These are phyloP conservation scores for Dactylonectria macrodidyma DNA, from an alignment of 2,329 filamentous ascomycete species.

Conservation along the genomic window DNA sequence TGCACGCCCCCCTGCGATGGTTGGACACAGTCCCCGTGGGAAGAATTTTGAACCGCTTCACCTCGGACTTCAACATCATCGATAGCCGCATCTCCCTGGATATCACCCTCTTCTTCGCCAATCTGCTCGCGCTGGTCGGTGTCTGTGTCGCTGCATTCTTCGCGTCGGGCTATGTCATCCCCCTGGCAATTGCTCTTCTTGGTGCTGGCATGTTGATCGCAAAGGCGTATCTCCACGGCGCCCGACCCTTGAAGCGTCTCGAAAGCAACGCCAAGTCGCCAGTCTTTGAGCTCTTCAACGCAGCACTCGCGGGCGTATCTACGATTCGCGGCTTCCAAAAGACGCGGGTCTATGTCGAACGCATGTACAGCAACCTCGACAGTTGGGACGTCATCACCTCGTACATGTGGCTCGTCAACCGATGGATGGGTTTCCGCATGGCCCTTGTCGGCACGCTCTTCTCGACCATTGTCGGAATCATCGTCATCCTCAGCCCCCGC, in stretches of 20 bases:
- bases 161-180: slow-evolving; percentile 77
- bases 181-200: slow-evolving; percentile 73
- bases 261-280: slow-evolving; percentile 85
- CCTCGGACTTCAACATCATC: slow-evolving; percentile 81
- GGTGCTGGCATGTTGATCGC: slow-evolving; percentile 71
- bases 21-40: slow-evolving; percentile 85
- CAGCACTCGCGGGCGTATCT: slow-evolving; percentile 78
- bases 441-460: slow-evolving; percentile 78
- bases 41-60: slow-evolving; percentile 83
- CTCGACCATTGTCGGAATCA: slow-evolving; percentile 73
- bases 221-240: slow-evolving; percentile 76
- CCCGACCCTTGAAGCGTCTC: slow-evolving; percentile 82
- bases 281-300: slow-evolving; percentile 85
- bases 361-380: slow-evolving; percentile 81
- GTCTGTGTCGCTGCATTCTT: slow-evolving; percentile 78
- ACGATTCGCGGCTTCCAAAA: slow-evolving; percentile 86
- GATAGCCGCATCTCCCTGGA: slow-evolving; percentile 78
- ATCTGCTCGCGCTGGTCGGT: slow-evolving; percentile 74
- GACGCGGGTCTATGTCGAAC: slow-evolving; percentile 74
- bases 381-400: slow-evolving; percentile 76
- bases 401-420: slow-evolving; percentile 80
- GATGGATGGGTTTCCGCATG: slow-evolving; percentile 85
- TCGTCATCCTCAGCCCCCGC: slow-evolving; percentile 72
- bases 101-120: slow-evolving; percentile 71
- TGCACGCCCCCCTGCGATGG: slow-evolving; percentile 83